Conservation (phyloP, 768 basidiomycete species). For the Auriscalpium vulgare region DNA sequence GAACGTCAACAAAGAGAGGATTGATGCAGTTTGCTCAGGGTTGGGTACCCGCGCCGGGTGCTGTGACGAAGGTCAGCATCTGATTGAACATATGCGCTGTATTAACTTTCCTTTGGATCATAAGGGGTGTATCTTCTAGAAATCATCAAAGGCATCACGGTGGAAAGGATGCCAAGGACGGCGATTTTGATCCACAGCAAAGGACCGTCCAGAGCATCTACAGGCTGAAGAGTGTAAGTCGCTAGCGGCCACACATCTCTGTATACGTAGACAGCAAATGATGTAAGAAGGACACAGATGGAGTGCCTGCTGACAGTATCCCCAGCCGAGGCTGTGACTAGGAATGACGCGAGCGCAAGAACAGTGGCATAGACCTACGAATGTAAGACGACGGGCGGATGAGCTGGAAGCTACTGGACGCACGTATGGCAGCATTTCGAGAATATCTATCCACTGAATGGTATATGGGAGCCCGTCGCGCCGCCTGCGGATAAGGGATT, state of each 20-base stretch:
- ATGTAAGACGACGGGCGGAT: neutral
- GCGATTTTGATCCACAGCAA: neutral
- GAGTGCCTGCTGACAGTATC: neutral
- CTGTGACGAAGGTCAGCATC: conserved; percentile 4
- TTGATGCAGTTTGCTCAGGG: conserved; percentile 25
- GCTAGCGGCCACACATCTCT: neutral
- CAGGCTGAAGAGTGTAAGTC: neutral
- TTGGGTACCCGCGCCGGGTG: conserved; percentile 19
- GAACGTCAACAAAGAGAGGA: conserved; percentile 31
- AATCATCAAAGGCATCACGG: neutral
- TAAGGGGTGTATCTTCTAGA: neutral
- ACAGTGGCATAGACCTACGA: neutral
- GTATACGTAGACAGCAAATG: neutral
- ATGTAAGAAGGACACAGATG: neutral
- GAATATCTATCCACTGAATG: neutral
- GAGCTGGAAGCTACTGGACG: neutral
- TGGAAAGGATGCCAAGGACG: neutral
- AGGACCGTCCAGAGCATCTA: neutral
- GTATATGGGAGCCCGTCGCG: no score
- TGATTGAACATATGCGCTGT: neutral
- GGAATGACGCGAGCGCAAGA: neutral
- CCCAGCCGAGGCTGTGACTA: neutral
- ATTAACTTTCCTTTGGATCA: neutral
- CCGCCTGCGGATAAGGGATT: no score
- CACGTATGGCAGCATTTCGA: neutral